Base-by-base conservation (phyloP, 1,284 basidiomycete species). In the Cryptococcus amylolentus region DNA sequence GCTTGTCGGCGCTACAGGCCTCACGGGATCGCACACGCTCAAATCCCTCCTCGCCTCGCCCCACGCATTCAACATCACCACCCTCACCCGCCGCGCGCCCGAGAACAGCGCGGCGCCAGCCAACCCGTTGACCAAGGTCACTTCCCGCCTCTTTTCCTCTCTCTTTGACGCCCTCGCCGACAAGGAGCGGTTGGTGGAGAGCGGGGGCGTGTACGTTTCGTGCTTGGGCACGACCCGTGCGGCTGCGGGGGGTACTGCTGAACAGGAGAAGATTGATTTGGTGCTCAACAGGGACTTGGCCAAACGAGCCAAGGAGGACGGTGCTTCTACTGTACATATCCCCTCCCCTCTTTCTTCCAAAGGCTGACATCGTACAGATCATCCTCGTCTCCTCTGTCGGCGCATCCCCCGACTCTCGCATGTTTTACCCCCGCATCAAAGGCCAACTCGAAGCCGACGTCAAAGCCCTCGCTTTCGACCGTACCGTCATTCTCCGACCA, bases 221-320 rank as follows among this genome's bases (percentile, higher is more conserved):
- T 71, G 68, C 50, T 52, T 77, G 4, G 76, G 76, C 1, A 75
- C 73, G 12, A 77, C 76, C 20, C 61, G 66, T 14, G 75, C 66
- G 4, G 45, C 38, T 2, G 75, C 67, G 0, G 76, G 76, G 5
- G 61, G 68, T 12, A 53, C 71, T 4, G 65, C 60, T 23, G 58
- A 68, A 50, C 66, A 70, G 56, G 53, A 61, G 50, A 67, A 68
- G 61, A 62, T 76, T 18, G 76, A 77, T 60, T 48, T 70, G 38
- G 65, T 59, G 4, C 51, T 77, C 18, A 76, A 77, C 58, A 50
- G 62, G 39, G 66, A 68, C 53, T 52, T 77, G 14, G 75, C 73
- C 0, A 61, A 64, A 52, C 60, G 64, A 41, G 76, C 76, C 1
- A 71, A 65, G 51, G 61, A 63, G 39, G 71, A 75, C 49, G 75